These are phyloP conservation scores for Fraxinus nigra DNA, from an alignment of 305 asterid species.

Conservation along the genomic window DNA sequence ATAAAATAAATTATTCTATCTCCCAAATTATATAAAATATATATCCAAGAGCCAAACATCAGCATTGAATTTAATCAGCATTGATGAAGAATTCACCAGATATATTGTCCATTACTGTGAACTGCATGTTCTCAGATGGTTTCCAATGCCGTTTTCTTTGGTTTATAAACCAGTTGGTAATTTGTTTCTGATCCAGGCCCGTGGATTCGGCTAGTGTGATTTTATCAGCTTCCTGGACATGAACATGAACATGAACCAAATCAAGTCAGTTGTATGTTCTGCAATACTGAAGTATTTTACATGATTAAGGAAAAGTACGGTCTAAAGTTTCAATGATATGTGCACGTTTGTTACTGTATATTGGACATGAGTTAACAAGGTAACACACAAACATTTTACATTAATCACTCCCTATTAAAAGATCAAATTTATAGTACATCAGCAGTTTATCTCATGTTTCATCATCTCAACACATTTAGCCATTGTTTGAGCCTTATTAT, in stretches of 20 bases:
- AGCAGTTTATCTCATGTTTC: neutral
- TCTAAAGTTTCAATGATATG: neutral
- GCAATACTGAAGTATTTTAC: too few relatives aligned
- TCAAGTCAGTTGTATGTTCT: neutral
- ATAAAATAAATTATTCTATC: neutral
- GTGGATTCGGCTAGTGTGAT: slow-evolving; percentile 59
- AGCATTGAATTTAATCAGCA: neutral
- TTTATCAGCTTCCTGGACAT: slow-evolving; percentile 74
- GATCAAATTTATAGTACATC: neutral
- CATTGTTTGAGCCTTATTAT: too few relatives aligned
- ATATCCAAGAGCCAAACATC: neutral
- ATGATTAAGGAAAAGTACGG: neutral
- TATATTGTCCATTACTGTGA: slow-evolving; percentile 75
- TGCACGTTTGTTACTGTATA: neutral
- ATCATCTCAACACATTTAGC: too few relatives aligned
- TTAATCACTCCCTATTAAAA: neutral
- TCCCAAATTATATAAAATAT: neutral
- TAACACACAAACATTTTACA: neutral
- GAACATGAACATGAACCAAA: neutral
- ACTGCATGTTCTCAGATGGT: slow-evolving; percentile 75
- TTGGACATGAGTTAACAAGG: neutral
- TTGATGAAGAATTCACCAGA: slow-evolving; percentile 49
- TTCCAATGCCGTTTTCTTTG: slow-evolving; percentile 93
- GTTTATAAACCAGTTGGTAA: slow-evolving; percentile 84
- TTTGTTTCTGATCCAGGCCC: slow-evolving; percentile 81